A percentile compares a stretch with the other conserved stretches of the same genome.
Conservation (phyloP, 192 early-diverging fungal genomes). For the Coemansia sp. region DNA sequence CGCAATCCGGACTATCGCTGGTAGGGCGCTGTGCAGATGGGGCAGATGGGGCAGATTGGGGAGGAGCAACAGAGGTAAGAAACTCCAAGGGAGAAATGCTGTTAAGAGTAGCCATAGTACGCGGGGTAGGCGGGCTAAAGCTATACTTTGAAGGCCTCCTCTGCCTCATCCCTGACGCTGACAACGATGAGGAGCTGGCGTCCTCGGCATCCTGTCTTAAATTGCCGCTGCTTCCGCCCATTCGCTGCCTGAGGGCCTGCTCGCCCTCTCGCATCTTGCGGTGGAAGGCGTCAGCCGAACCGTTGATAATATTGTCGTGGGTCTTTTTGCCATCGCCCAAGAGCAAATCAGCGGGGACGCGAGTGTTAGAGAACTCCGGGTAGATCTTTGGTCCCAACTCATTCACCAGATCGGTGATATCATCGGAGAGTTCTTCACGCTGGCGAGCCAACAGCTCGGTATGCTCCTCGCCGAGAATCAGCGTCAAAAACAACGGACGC, state of each 20-base stretch:
- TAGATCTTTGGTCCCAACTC: constrained; percentile 81
- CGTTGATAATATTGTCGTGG: constrained; percentile 30
- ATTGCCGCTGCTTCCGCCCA: constrained; percentile 6
- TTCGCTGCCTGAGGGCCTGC: constrained; percentile 38
- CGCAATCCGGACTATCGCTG: background rate
- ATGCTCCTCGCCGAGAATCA: constrained; percentile 54
- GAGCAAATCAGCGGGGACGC: constrained; percentile 21
- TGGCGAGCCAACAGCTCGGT: constrained; percentile 63
- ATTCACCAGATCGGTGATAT: constrained; percentile 78
- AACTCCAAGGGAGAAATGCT: constrained; percentile 56
- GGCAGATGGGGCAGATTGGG: background rate
- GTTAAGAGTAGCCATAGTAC: constrained; percentile 51
- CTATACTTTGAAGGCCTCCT: constrained; percentile 31
- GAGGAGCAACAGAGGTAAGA: constrained; percentile 6
- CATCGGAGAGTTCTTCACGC: constrained; percentile 69
- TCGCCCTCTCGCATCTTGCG: constrained; percentile 37
- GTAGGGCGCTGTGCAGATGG: background rate
- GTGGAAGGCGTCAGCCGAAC: constrained; percentile 30
- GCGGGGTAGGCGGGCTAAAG: constrained; percentile 52
- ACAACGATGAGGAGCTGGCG: background rate
- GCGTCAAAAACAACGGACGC: constrained; percentile 80
- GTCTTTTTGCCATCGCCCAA: constrained; percentile 15
- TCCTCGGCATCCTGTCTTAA: background rate
- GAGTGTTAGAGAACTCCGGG: constrained; percentile 63
- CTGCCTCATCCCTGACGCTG: background rate